Percentiles rank a stretch among this genome's conserved stretches.
Conservation (phyloP, 2,329 filamentous ascomycete genomes). For the Colletotrichum gigasporum region DNA sequence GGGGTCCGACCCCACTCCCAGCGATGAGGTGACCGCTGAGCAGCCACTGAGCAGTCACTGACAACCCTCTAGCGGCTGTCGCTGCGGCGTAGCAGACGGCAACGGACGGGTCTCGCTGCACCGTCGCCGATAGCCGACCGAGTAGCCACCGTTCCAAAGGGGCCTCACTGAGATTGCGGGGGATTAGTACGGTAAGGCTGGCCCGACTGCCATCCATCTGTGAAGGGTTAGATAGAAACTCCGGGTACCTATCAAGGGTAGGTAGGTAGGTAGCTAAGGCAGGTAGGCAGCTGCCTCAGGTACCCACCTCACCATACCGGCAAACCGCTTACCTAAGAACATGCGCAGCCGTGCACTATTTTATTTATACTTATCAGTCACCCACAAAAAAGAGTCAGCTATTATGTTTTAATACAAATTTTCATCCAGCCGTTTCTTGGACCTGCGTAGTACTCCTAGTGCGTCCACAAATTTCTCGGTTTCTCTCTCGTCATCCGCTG, state of each 20-base stretch:
- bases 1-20: constrained; percentile 13
- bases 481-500: constrained; percentile 13
- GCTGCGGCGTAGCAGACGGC: constrained; percentile 15
- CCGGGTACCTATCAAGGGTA: background rate
- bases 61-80: constrained; percentile 13
- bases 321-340: constrained; percentile 8
- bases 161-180: constrained; percentile 20
- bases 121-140: constrained; percentile 27
- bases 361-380: background rate
- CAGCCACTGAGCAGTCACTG: background rate
- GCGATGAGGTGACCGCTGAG: constrained; percentile 10
- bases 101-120: constrained; percentile 29
- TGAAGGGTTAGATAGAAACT: background rate
- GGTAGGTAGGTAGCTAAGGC: no score
- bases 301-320: no score
- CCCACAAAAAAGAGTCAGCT: background rate
- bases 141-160: no score
- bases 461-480: constrained; percentile 1
- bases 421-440: background rate
- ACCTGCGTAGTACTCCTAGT: background rate
- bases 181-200: constrained; percentile 6
- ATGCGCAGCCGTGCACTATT: background rate
- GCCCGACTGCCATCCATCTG: constrained; percentile 9
- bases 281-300: no score
- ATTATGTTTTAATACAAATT: background rate